Percentiles rank a stretch among this genome's conserved stretches.
phyloP scores from a whole-genome alignment of 75 land plant genomes.

The Larix kaempferi region DNA sequence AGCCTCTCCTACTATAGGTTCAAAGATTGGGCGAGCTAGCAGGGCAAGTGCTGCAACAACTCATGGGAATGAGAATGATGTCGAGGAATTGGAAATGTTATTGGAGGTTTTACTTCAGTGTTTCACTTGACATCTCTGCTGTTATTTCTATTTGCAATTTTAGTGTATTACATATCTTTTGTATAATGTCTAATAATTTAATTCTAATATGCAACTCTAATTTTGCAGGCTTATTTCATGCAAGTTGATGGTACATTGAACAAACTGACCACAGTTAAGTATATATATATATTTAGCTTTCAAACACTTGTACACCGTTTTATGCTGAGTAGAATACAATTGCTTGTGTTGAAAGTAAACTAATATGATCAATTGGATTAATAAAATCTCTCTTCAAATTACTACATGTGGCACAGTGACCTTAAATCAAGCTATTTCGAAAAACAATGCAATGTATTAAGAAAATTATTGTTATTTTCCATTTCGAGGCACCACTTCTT shows the following conservation, averaged over 20 bases:
- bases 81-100: conserved; percentile 98
- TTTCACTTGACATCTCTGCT: background rate
- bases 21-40: conserved; percentile 83
- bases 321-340: background rate
- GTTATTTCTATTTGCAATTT: background rate
- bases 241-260: conserved; percentile 98
- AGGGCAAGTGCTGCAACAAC: conserved; percentile 73
- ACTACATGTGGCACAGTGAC: background rate
- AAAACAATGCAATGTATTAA: background rate
- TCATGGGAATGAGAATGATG: conserved; percentile 87
- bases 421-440: background rate
- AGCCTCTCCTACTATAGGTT: conserved; percentile 86
- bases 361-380: too few species aligned
- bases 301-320: background rate
- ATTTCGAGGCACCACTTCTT: background rate
- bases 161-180: background rate
- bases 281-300: background rate
- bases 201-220: background rate
- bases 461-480: background rate
- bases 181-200: background rate
- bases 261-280: conserved; percentile 82
- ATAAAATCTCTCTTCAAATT: background rate
- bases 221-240: conserved; percentile 95
- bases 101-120: conserved; percentile 62
- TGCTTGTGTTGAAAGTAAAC: too few species aligned